Evolutionary conservation across 495 filamentous ascomycete species (phyloP), one percentile per base, ranked within the genome.

Genomic region (Bryoglossum gracile): DNA sequence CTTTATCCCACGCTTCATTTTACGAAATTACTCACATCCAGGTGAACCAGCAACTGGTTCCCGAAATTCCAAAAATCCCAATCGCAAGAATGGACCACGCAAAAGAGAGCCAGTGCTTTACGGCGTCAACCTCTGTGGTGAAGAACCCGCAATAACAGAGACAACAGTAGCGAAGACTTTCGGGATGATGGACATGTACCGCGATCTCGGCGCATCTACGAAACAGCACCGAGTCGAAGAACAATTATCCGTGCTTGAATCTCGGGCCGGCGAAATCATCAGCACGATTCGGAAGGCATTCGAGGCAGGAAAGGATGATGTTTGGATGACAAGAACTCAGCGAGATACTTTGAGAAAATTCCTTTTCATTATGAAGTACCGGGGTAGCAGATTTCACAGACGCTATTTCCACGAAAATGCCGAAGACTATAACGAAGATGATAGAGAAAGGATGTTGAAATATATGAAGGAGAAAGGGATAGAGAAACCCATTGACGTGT

Each of bases 321-420:
- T 73, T 3, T 64, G 56, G 56, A 48, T 77, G 8, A 61, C 56
- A 8, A 66, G 72, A 3, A 33, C 34, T 4, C 66, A 78, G 35
- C 58, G 58, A 38, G 57, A 75, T 48, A 18, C 54, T 4, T 44
- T 78, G 18, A 68, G 74, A 48, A 77, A 73, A 42, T 78, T 78
- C 46, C 59, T 78, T 13, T 77, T 76, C 58, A 60, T 78, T 14
- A 69, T 78, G 62, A 72, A 69, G 41, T 77, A 74, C 47, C 69
- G 76, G 16, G 56, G 53, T 33, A 33, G 32, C 1, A 28, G 23
- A 5, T 70, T 73, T 33, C 56, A 66, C 28, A 18, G 38, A 17
- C 60, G 63, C 5, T 74, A 62, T 56, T 59, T 62, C 50, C 53
- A 63, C 26, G 54, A 67, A 11, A 59, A 32, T 5, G 36, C 53